Conservation (phyloP, 2,329 filamentous ascomycete genomes). For the Scedosporium apiospermum region DNA sequence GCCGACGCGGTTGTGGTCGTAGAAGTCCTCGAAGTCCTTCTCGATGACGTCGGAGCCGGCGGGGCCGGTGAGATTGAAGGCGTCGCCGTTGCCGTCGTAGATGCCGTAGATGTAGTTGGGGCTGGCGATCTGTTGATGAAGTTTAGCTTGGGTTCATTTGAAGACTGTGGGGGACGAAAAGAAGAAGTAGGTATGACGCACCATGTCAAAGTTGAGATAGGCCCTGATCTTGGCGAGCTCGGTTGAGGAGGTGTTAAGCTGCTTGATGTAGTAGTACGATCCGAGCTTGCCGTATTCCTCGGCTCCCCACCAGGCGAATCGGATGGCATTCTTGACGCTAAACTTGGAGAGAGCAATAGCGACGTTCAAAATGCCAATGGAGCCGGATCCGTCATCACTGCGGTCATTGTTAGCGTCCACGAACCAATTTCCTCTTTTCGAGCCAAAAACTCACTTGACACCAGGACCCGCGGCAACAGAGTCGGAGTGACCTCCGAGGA, state of each 20-base stretch:
- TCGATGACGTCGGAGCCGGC: conserved; percentile 52
- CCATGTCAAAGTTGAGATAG: conserved; percentile 50
- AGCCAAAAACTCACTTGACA: conserved; percentile 37
- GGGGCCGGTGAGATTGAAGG: conserved; percentile 44
- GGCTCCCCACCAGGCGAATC: conserved; percentile 42
- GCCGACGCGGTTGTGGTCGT: conserved; percentile 30
- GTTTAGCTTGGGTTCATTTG: neutral
- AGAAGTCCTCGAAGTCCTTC: conserved; percentile 49
- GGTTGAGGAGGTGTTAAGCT: conserved; percentile 26
- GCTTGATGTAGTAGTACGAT: conserved; percentile 39
- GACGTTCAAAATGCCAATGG: conserved; percentile 34
- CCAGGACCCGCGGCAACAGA: conserved; percentile 41
- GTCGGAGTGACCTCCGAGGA: conserved; percentile 38
- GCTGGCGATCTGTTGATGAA: conserved; percentile 25
- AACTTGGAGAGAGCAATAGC: conserved; percentile 32
- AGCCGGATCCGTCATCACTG: conserved; percentile 49
- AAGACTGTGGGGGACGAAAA: neutral
- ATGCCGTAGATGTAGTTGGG: conserved; percentile 43
- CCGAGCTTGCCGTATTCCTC: conserved; percentile 40
- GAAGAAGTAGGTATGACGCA: conserved; percentile 13
- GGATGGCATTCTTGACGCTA: conserved; percentile 36
- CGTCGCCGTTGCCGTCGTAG: conserved; percentile 52
- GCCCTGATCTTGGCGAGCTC: conserved; percentile 41
- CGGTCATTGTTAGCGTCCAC: neutral
- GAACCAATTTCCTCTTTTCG: neutral